Conservation (phyloP, 108 stramenopile species). For the Nitzschia sp. region DNA sequence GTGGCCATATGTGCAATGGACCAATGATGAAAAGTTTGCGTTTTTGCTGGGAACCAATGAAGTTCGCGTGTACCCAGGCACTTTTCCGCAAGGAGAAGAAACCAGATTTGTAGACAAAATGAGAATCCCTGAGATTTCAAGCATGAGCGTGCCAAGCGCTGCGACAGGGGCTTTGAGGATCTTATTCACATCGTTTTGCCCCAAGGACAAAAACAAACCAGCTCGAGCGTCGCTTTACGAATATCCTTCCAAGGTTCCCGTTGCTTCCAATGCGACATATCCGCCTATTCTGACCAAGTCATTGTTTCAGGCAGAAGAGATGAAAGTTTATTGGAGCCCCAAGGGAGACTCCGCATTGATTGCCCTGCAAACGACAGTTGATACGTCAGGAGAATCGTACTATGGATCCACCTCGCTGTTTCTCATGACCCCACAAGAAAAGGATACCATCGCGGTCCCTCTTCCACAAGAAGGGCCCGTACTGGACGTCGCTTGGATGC, state of each 20-base stretch:
- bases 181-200: slow-evolving; percentile 80
- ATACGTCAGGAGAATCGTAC: slow-evolving; percentile 91
- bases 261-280: slow-evolving; percentile 27
- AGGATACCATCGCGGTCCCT: slow-evolving; percentile 63
- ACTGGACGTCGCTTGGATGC: slow-evolving; percentile 86
- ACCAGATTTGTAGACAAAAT: slow-evolving; percentile 60
- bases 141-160: slow-evolving; percentile 56
- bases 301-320: slow-evolving; percentile 82
- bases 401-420: slow-evolving; percentile 93
- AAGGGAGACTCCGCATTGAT: slow-evolving; percentile 79
- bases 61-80: slow-evolving; percentile 66
- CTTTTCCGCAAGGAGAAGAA: slow-evolving; percentile 31
- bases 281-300: slow-evolving; percentile 71
- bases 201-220: slow-evolving; percentile 90
- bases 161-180: slow-evolving; percentile 14
- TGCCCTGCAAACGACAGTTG: slow-evolving; percentile 87
- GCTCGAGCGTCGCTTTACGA: slow-evolving; percentile 71
- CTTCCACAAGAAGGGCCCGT: slow-evolving; percentile 81
- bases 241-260: slow-evolving; percentile 36
- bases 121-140: slow-evolving; percentile 54
- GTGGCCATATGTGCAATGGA: slow-evolving; percentile 92
- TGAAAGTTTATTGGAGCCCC: slow-evolving; percentile 72
- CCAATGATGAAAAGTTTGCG: slow-evolving; percentile 79
- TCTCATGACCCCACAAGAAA: slow-evolving; percentile 65
- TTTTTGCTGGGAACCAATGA: slow-evolving; percentile 72